Percentiles rank a stretch among this genome's conserved stretches.
phyloP scores from a whole-genome alignment of 2,329 filamentous ascomycete species.

The Canariomyces notabilis region DNA sequence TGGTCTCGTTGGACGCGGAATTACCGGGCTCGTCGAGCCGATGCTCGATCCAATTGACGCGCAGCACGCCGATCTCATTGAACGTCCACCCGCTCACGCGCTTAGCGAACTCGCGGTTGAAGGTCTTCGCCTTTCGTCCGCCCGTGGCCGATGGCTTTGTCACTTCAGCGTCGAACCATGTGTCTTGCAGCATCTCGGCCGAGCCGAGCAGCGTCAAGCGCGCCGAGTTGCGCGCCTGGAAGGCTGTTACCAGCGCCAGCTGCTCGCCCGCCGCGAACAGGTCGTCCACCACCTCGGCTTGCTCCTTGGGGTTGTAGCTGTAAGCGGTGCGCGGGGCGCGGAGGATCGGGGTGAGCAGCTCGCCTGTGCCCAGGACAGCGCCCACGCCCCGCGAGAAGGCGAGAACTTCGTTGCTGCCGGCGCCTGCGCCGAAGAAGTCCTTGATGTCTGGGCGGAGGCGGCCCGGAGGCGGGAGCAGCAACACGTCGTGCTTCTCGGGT shows the following conservation, averaged over 20 bases:
- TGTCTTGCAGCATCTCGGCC: conserved; percentile 79
- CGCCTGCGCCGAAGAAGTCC: conserved; percentile 68
- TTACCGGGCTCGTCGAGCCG: conserved; percentile 55
- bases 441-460: conserved; percentile 63
- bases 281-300: conserved; percentile 67
- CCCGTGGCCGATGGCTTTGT: conserved; percentile 53
- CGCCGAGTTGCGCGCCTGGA: conserved; percentile 92
- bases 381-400: conserved; percentile 79
- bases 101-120: conserved; percentile 81
- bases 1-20: conserved; percentile 56
- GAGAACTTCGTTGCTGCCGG: conserved; percentile 52
- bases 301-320: conserved; percentile 89
- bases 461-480: conserved; percentile 68
- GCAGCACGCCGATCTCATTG: conserved; percentile 85
- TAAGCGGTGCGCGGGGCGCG: conserved; percentile 82
- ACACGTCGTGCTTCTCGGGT: conserved; percentile 78
- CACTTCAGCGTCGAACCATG: conserved; percentile 82
- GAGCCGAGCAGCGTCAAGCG: conserved; percentile 82
- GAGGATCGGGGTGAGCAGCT: conserved; percentile 75
- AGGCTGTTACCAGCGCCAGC: conserved; percentile 73
- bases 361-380: conserved; percentile 72
- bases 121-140: conserved; percentile 53
- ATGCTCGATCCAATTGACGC: conserved; percentile 79
- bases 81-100: conserved; percentile 92
- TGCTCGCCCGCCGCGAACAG: conserved; percentile 80